Evolutionary conservation across 1,284 basidiomycete genomes (phyloP).

Genomic region (Ceratorhiza oryzae-sativae): DNA sequence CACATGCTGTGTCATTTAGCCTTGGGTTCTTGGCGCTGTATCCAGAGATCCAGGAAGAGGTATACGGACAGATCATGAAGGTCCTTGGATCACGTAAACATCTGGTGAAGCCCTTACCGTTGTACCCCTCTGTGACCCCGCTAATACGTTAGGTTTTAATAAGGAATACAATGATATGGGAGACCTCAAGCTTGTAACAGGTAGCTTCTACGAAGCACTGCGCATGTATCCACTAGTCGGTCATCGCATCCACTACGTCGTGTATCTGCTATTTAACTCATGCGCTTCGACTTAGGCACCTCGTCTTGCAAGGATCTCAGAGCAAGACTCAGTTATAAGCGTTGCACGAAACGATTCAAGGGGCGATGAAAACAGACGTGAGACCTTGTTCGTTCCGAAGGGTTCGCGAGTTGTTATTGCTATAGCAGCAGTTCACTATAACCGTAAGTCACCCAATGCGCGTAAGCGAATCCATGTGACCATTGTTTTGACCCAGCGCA

Average conservation of each 20-base stretch:
- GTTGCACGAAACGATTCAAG: slow-evolving; percentile 16
- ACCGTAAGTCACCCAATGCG: slow-evolving; percentile 22
- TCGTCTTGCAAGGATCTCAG: background rate
- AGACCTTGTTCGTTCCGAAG: slow-evolving; percentile 5
- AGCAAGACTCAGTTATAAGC: slow-evolving; percentile 5
- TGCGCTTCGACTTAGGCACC: background rate
- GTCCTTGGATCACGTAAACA: slow-evolving; percentile 18
- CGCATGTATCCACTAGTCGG: slow-evolving; percentile 39
- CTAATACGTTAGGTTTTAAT: background rate
- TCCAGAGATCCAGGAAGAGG: slow-evolving; percentile 33
- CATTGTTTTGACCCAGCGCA: background rate
- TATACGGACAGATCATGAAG: slow-evolving; percentile 33
- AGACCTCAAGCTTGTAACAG: slow-evolving; percentile 30
- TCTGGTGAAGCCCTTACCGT: background rate
- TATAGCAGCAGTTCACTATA: slow-evolving; percentile 3
- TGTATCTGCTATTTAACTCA: background rate
- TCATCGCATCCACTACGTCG: background rate
- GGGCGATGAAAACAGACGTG: background rate
- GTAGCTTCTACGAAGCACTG: slow-evolving; percentile 30
- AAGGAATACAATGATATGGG: slow-evolving; percentile 39
- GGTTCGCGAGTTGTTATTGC: background rate
- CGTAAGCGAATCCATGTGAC: too few relatives aligned
- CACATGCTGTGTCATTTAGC: slow-evolving; percentile 28
- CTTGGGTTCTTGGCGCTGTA: slow-evolving; percentile 35
- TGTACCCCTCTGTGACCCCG: too few relatives aligned